Percentiles rank a stretch among this genome's conserved stretches.
phyloP scores from a whole-genome alignment of 306 rosid species.

The Trifolium repens region DNA sequence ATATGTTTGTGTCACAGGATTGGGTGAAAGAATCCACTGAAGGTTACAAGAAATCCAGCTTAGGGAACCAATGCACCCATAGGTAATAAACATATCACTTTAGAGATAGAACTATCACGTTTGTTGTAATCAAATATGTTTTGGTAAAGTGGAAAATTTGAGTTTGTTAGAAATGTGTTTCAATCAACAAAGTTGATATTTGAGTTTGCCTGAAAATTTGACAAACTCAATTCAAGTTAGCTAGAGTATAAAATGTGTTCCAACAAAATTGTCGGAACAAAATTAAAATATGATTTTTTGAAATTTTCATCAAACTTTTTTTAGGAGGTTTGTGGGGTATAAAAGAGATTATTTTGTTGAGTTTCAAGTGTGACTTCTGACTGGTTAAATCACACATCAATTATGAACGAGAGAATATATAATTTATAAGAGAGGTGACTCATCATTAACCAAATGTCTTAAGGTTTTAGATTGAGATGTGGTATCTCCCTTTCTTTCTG shows the following conservation, averaged over 20 bases:
- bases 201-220: not conserved
- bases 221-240: not conserved
- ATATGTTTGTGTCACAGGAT: slow-evolving; percentile 49
- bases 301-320: too few relatives aligned
- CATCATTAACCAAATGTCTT: too few relatives aligned
- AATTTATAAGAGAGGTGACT: too few relatives aligned
- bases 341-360: too few relatives aligned
- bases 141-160: not conserved
- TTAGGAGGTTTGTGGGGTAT: too few relatives aligned
- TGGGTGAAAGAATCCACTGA: slow-evolving; percentile 67
- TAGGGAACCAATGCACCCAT: slow-evolving; percentile 76
- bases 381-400: too few relatives aligned
- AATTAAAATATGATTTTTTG: too few relatives aligned
- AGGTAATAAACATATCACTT: slow-evolving; percentile 44
- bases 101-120: not conserved
- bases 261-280: too few relatives aligned
- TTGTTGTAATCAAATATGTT: not conserved
- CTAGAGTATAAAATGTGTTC: not conserved
- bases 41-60: slow-evolving; percentile 71
- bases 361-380: too few relatives aligned
- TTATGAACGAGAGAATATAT: too few relatives aligned
- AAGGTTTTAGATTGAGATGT: too few relatives aligned
- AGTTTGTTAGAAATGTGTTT: not conserved
- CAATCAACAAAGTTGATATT: not conserved
- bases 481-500: too few relatives aligned